Evolutionary conservation across 1,284 basidiomycete genomes (phyloP).

Genomic region (Cryptococcus sp.): DNA sequence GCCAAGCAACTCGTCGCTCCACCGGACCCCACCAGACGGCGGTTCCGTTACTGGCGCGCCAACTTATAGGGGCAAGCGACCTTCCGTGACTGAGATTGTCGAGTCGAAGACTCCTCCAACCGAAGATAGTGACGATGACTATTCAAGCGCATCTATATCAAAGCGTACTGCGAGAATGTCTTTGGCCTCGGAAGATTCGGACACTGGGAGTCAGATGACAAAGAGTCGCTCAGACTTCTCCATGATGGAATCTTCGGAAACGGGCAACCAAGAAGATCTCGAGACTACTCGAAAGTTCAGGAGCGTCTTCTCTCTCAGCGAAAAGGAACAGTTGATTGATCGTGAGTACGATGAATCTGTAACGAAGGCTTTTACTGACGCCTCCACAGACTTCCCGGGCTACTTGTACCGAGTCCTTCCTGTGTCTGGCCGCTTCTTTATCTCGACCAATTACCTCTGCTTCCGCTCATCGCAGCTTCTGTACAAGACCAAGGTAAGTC

Average conservation of each 20-base stretch:
- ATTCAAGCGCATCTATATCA: neutral
- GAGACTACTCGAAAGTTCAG: constrained; percentile 62
- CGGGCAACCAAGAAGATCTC: constrained; percentile 31
- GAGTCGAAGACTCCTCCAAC: constrained; percentile 19
- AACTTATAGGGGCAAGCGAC: constrained; percentile 7
- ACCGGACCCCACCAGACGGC: constrained; percentile 5
- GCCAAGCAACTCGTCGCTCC: constrained; percentile 16
- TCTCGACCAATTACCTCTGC: constrained; percentile 85
- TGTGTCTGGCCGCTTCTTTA: constrained; percentile 78
- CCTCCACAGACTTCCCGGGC: constrained; percentile 72
- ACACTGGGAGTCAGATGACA: constrained; percentile 20
- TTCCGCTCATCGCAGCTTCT: constrained; percentile 81
- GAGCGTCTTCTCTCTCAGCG: constrained; percentile 75
- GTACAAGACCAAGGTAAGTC: constrained; percentile 69
- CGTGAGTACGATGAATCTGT: constrained; percentile 61
- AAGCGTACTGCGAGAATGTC: constrained; percentile 17
- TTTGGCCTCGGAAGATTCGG: constrained; percentile 23
- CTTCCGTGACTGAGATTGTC: constrained; percentile 26
- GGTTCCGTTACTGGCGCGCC: constrained; percentile 2
- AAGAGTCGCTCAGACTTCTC: constrained; percentile 61
- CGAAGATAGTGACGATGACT: constrained; percentile 19
- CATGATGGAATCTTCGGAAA: constrained; percentile 60
- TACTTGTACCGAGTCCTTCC: constrained; percentile 84
- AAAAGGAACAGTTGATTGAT: constrained; percentile 80
- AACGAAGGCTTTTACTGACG: neutral